Evolutionary conservation across 495 filamentous ascomycete species (phyloP).

Genomic region (Lindgomyces ingoldianus): DNA sequence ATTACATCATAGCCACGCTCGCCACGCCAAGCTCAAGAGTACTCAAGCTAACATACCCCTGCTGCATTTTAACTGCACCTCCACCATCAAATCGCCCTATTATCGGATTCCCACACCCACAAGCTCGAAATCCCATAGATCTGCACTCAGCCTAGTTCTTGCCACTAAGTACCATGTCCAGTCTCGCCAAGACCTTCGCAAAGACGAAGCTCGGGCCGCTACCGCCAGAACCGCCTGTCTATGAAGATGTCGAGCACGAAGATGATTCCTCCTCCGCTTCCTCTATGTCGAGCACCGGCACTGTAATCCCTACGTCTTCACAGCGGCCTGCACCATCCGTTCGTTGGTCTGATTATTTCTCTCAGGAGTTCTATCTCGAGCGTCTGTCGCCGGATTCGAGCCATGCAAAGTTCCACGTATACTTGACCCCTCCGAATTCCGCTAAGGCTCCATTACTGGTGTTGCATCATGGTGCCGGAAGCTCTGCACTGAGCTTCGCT

Average conservation of each 20-base stretch:
- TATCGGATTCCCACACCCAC: constrained; percentile 1
- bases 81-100: neutral
- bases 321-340: constrained; percentile 55
- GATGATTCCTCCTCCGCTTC: constrained; percentile 71
- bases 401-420: constrained; percentile 76
- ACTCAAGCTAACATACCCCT: neutral
- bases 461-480: constrained; percentile 87
- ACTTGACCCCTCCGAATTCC: constrained; percentile 68
- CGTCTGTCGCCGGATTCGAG: constrained; percentile 41
- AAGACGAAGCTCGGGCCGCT: constrained; percentile 72
- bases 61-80: neutral
- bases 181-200: constrained; percentile 80
- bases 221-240: constrained; percentile 55
- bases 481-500: constrained; percentile 85
- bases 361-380: constrained; percentile 75
- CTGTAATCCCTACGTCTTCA: constrained; percentile 76
- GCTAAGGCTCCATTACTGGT: constrained; percentile 75
- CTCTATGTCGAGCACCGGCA: constrained; percentile 84
- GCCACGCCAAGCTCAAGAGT: neutral
- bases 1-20: neutral
- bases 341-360: constrained; percentile 88
- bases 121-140: neutral
- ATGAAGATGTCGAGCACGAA: constrained; percentile 46
- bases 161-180: constrained; percentile 66
- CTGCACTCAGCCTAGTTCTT: neutral